A percentile compares a stretch with the other conserved stretches of the same genome.
Conservation (phyloP, 768 basidiomycete genomes). For the Coprinellus micaceus region DNA sequence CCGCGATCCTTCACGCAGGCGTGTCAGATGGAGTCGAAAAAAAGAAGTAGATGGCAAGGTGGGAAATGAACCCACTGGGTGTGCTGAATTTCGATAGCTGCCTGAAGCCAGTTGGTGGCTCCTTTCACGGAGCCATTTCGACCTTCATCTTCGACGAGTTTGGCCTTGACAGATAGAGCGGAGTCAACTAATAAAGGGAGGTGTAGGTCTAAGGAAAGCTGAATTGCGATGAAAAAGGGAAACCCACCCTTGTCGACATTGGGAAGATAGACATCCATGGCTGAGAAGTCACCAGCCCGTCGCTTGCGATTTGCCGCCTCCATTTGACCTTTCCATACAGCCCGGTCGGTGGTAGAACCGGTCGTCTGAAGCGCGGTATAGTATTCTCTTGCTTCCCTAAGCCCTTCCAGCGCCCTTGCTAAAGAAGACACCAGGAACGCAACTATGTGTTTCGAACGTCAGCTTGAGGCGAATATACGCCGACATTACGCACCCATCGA, state of each 20-base stretch:
- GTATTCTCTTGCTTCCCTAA: background rate
- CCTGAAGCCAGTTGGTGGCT: background rate
- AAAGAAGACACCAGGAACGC: background rate
- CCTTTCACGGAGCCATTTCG: background rate
- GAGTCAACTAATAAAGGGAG: background rate
- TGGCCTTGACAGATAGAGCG: background rate
- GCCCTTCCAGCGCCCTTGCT: no score
- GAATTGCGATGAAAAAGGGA: no score
- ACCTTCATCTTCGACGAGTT: background rate
- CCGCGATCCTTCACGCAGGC: background rate
- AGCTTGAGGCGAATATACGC: no score
- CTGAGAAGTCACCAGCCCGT: no score
- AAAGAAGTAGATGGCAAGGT: background rate
- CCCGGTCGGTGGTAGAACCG: no score
- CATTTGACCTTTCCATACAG: background rate
- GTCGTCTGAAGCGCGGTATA: background rate
- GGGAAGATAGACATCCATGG: background rate
- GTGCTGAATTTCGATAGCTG: background rate
- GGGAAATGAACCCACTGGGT: background rate
- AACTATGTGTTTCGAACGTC: background rate
- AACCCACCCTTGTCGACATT: background rate
- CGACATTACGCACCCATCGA: slow-evolving; percentile 14
- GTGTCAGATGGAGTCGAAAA: no score
- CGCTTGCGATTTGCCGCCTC: no score
- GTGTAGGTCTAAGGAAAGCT: background rate